Base-by-base conservation (phyloP, 306 rosid species). In the Heteromeles arbutifolia region DNA sequence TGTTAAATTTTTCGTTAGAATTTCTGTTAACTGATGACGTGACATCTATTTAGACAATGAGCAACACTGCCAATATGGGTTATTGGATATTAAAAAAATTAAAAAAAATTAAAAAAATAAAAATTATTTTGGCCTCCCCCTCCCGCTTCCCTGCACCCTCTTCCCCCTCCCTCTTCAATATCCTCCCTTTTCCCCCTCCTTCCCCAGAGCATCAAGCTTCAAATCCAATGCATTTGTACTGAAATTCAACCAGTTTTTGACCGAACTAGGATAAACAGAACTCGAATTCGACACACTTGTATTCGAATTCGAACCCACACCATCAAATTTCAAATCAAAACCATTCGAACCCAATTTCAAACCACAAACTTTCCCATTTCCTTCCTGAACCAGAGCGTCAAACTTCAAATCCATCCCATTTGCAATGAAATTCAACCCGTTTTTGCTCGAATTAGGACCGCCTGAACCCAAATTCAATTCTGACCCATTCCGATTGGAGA, bases 401-500 rank as follows among this genome's bases (percentile, higher is more conserved):
- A 67, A 22, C 10, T 53, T 32, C 29, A n/a, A 71, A 71, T 71
- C 75, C 44, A 54, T 50, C 31, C 50, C 81, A 52, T 54, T 73
- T 3, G 63, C 12, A 50, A 65, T 83, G 73, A 12, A 58, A 73
- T 64, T 15, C 53, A 56, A 63, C 21, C 32, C 44, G 21, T 4
- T 31, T 3, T 28, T 31, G 18, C 45, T 69, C 74, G 8, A 72
- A 70, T 76, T 77, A 34, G 50, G 15, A 18, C 59, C 65, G 61
- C 45, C 64, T 3, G 28, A 72, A 17, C 25, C 74, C 6, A 50
- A 65, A 63, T 72, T 44, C 57, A 41, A 37, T 48, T 66, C 63
- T 70, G 80, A 78, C 67, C 89, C 87, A 31, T 85, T 88, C 0
- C 24, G 58, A 75, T 25, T 68, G 25, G 83, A 21, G 43, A 34